These are phyloP conservation scores for Stellera chamaejasme DNA, from an alignment of 345 rosid species.

Conservation along the genomic window DNA sequence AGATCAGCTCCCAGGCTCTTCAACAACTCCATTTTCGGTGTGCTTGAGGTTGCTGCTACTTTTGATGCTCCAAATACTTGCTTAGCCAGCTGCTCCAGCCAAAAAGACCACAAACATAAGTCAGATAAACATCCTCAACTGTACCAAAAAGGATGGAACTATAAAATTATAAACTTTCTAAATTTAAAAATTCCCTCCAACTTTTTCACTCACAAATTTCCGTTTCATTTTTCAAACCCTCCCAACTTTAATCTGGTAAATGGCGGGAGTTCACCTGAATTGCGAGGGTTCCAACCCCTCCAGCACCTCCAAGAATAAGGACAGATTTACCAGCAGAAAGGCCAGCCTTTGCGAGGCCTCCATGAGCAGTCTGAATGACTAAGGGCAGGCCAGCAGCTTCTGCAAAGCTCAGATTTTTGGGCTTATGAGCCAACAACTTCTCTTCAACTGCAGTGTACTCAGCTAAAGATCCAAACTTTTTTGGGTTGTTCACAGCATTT, in stretches of 20 bases:
- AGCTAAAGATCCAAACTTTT: constrained; percentile 66
- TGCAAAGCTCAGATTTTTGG: constrained; percentile 61
- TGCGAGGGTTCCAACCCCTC: constrained; percentile 92
- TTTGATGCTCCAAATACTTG: constrained; percentile 82
- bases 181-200: too few relatives aligned
- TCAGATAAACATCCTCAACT: constrained; percentile 3
- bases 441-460: constrained; percentile 83
- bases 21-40: constrained; percentile 57
- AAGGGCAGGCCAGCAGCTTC: constrained; percentile 84
- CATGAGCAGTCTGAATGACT: constrained; percentile 75
- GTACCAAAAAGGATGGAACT: background rate
- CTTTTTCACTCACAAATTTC: too few relatives aligned
- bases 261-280: constrained; percentile 48
- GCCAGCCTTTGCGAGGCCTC: constrained; percentile 63
- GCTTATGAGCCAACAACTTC: constrained; percentile 64
- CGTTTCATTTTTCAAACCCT: too few relatives aligned
- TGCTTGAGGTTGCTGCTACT: constrained; percentile 76
- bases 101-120: background rate
- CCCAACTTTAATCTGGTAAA: background rate
- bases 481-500: constrained; percentile 73
- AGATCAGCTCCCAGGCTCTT: constrained; percentile 78
- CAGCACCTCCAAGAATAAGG: constrained; percentile 77
- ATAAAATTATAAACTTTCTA: too few relatives aligned
- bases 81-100: constrained; percentile 51
- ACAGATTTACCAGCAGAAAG: constrained; percentile 78